Conservation (phyloP, 208 protist species). For the Leishmania turanica region DNA sequence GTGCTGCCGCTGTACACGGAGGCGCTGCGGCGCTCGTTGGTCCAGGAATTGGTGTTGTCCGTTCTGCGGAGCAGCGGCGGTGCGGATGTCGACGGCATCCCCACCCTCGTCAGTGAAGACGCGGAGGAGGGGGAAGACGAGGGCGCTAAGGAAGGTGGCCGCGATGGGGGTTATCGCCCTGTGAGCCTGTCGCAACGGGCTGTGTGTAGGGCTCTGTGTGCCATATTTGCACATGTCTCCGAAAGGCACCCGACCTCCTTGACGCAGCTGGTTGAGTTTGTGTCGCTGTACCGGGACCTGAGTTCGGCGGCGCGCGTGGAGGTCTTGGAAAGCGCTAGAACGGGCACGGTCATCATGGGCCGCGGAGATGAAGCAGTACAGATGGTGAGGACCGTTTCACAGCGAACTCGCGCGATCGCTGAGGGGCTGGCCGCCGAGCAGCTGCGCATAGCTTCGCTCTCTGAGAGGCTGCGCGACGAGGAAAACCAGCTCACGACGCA, state of each 20-base stretch:
- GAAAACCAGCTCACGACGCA: constrained; percentile 17
- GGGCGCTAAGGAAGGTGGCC: background rate
- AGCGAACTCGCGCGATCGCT: constrained; percentile 42
- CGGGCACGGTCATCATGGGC: constrained; percentile 25
- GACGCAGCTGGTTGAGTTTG: constrained; percentile 25
- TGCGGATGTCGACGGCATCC: constrained; percentile 15
- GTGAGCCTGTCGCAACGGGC: constrained; percentile 11
- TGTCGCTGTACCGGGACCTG: constrained; percentile 26
- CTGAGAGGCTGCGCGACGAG: constrained; percentile 26
- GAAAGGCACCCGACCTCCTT: constrained; percentile 32
- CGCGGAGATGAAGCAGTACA: constrained; percentile 41
- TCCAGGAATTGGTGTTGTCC: constrained; percentile 43
- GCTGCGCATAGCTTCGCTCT: constrained; percentile 25
- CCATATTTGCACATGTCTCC: constrained; percentile 20
- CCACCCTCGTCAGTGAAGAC: constrained; percentile 20
- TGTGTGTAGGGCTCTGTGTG: constrained; percentile 27
- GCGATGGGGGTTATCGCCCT: constrained; percentile 14
- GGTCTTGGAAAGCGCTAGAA: constrained; percentile 28
- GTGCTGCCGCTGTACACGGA: constrained; percentile 36
- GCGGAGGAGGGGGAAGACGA: background rate
- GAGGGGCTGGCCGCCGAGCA: constrained; percentile 44
- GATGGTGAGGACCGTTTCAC: constrained; percentile 41
- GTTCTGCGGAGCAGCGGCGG: constrained; percentile 28
- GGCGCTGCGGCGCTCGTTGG: constrained; percentile 24
- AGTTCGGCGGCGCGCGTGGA: constrained; percentile 14